These are phyloP conservation scores for Capsicum pubescens DNA, from an alignment of 257 asterid genomes.

Conservation along the genomic window DNA sequence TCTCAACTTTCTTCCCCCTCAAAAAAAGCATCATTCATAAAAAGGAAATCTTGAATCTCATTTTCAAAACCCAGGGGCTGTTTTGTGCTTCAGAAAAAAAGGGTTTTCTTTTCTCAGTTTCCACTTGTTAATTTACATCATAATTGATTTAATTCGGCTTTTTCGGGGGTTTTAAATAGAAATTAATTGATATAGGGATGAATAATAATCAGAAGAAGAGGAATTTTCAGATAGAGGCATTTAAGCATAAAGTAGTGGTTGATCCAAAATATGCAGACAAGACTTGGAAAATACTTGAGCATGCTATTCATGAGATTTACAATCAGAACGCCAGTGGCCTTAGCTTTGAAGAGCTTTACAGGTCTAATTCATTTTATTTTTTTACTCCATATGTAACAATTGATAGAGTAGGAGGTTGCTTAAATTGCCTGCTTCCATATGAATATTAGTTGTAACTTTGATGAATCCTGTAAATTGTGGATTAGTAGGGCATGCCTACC, in stretches of 20 bases:
- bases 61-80: background rate
- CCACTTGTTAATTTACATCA: background rate
- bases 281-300: constrained; percentile 90
- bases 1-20: background rate
- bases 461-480: background rate
- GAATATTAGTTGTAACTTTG: background rate
- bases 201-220: constrained; percentile 71
- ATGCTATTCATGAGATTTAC: constrained; percentile 87
- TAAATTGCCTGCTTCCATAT: background rate
- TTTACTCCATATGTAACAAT: background rate
- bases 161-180: background rate
- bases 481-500: background rate
- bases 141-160: background rate
- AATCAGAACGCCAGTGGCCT: constrained; percentile 89
- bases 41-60: constrained; percentile 9
- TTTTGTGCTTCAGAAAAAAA: background rate
- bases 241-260: constrained; percentile 83
- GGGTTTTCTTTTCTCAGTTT: background rate
- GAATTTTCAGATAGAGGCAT: constrained; percentile 88
- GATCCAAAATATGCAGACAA: constrained; percentile 94
- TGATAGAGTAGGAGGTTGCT: background rate
- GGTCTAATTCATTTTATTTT: constrained; percentile 44
- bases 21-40: background rate
- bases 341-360: constrained; percentile 86
- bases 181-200: constrained; percentile 43